Conservation (phyloP, 2,329 filamentous ascomycete genomes). For the Camillea tinctor region DNA sequence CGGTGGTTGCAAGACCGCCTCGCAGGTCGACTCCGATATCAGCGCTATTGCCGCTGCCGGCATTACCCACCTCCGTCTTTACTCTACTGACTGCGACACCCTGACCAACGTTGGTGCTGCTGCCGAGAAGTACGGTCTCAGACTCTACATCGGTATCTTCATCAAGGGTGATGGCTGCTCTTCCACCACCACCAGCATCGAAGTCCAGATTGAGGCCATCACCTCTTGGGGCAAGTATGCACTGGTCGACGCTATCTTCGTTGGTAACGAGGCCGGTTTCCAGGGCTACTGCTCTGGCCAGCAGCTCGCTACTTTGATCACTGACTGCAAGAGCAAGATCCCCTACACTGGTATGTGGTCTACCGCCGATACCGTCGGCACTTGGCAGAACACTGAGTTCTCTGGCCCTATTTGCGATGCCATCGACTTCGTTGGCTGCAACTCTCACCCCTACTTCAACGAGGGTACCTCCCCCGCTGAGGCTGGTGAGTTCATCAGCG, state of each 20-base stretch:
- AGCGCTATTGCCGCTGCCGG: conserved; percentile 60
- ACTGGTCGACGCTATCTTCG: conserved; percentile 74
- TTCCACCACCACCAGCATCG: conserved; percentile 58
- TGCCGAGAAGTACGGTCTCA: conserved; percentile 63
- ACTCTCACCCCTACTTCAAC: conserved; percentile 97
- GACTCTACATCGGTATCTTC: conserved; percentile 86
- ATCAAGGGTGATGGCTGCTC: conserved; percentile 65
- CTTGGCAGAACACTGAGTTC: conserved; percentile 66
- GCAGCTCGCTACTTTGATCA: conserved; percentile 70
- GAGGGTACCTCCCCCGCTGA: conserved; percentile 56
- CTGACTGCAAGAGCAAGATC: conserved; percentile 63
- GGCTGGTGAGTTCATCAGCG: conserved; percentile 74
- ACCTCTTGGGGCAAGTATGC: conserved; percentile 71
- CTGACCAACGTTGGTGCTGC: conserved; percentile 73
- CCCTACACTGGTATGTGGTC: conserved; percentile 74
- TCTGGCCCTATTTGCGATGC: conserved; percentile 62
- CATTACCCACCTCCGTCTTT: conserved; percentile 74
- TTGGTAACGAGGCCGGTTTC: conserved; percentile 90
- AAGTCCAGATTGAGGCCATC: conserved; percentile 73
- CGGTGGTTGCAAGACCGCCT: conserved; percentile 63
- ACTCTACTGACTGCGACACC: conserved; percentile 87
- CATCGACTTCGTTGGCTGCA: conserved; percentile 78
- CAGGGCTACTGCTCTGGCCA: conserved; percentile 63
- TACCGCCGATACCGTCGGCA: conserved; percentile 81
- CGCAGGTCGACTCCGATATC: conserved; percentile 61